Evolutionary conservation across 805 yeast genomes (phyloP), one percentile per base, ranked within the genome.

Genomic region (Monosporozyma servazzii): DNA sequence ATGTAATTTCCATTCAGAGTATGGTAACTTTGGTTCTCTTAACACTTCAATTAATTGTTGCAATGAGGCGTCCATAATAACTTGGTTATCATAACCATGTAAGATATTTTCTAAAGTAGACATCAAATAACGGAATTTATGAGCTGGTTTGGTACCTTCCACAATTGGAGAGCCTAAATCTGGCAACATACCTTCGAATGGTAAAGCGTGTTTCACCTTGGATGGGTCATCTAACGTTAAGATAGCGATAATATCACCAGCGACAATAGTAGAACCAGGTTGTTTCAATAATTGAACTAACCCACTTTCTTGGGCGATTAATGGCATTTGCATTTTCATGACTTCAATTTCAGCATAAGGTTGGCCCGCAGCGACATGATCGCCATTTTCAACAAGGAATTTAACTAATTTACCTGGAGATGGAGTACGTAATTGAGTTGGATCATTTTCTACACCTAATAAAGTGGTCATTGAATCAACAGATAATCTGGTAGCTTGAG

Each of bases 301-400:
- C 77, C 99, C 99, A 63, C 86, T 85, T 69, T 91, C 99, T 69
- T 83, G 88, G 20, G 97, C 91, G 64, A 90, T 74, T 62, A 93
- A 78, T 48, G 99, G 97, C 97, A 93, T 93, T 71, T 90, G 89
- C 99, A 93, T 93, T 72, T 93, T 93, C 99, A 93, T 93, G 59
- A 93, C 99, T 74, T 93, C 99, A 52, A 93, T 96, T 74, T 93
- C 99, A 42, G 99, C 99, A 65, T 81, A 95, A 45, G 97, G 83
- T 72, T 91, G 95, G 54, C 98, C 98, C 54, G 93, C 82, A 49
- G 71, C 72, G 61, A 93, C 79, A 64, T 91, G 98, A 57, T 91
- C 99, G 59, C 99, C 99, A 61, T 84, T 85, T 66, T 95, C 98
- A 55, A 93, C 96, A 59, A 93, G 75, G 68, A 82, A 93, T 67